These are phyloP conservation scores for Jackrogersella minutella DNA, from an alignment of 495 filamentous ascomycete genomes.

Conservation along the genomic window DNA sequence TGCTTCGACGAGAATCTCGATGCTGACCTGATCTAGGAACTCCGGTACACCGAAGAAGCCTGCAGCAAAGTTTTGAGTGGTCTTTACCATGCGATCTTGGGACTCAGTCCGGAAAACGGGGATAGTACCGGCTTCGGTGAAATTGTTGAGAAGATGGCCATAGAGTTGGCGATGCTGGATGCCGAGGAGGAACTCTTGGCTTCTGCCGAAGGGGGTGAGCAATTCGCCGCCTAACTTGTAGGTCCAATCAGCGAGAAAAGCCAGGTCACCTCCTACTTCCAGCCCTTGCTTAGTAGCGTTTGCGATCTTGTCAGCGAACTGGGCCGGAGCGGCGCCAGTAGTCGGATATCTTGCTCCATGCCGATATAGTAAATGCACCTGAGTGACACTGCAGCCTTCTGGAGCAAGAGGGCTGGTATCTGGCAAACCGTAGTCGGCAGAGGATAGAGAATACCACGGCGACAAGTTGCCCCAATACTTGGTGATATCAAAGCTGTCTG, in stretches of 20 bases:
- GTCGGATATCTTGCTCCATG: constrained; percentile 45
- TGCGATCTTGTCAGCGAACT: constrained; percentile 43
- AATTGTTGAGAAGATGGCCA: constrained; percentile 53
- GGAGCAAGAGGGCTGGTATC: constrained; percentile 43
- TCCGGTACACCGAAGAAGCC: constrained; percentile 53
- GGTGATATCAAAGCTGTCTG: constrained; percentile 41
- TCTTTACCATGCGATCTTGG: constrained; percentile 50
- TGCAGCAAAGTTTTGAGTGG: constrained; percentile 50
- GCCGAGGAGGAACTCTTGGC: constrained; percentile 50
- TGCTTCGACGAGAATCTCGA: constrained; percentile 49
- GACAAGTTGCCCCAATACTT: constrained; percentile 46
- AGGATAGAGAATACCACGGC: constrained; percentile 44
- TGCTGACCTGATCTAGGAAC: constrained; percentile 46
- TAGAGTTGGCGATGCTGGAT: constrained; percentile 55
- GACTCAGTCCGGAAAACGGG: constrained; percentile 52
- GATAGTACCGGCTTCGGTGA: constrained; percentile 45
- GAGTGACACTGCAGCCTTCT: constrained; percentile 58
- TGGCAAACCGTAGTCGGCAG: constrained; percentile 43
- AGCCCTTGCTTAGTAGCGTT: constrained; percentile 38
- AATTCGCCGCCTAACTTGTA: constrained; percentile 62
- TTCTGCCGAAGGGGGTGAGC: constrained; percentile 54
- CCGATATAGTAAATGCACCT: constrained; percentile 56
- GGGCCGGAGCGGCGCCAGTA: constrained; percentile 33
- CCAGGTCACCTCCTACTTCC: constrained; percentile 56
- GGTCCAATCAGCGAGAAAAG: constrained; percentile 61